These are phyloP conservation scores for Daedaleopsis nitida DNA, from an alignment of 768 basidiomycete genomes.

Conservation along the genomic window DNA sequence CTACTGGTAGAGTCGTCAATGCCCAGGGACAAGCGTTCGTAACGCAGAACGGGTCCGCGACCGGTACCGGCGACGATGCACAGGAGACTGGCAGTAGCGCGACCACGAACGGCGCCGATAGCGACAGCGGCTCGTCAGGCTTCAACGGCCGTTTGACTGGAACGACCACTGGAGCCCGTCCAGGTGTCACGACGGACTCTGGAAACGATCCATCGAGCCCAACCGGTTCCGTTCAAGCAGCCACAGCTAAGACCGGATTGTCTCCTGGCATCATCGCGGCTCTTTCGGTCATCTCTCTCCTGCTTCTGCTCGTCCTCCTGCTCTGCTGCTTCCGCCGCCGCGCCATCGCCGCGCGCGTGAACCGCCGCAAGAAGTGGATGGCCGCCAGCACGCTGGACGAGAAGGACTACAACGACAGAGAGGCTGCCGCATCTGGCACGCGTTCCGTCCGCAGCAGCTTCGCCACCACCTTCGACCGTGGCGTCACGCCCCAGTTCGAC, in stretches of 20 bases:
- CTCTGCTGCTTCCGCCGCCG: slow-evolving; percentile 51
- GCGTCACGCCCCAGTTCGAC: slow-evolving; percentile 1
- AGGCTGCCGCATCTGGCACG: neutral
- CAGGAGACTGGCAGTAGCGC: slow-evolving; percentile 1
- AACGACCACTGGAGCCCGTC: neutral
- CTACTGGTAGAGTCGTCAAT: slow-evolving; percentile 7
- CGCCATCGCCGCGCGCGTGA: slow-evolving; percentile 41
- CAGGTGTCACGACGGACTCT: slow-evolving; percentile 2
- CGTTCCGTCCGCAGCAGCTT: slow-evolving; percentile 58
- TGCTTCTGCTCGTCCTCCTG: slow-evolving; percentile 37
- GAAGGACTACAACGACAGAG: slow-evolving; percentile 22
- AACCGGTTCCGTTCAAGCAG: slow-evolving; percentile 1
- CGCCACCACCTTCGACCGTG: slow-evolving; percentile 50
- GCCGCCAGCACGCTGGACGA: slow-evolving; percentile 28
- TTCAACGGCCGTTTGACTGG: neutral
- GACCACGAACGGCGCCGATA: neutral
- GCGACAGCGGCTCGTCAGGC: neutral
- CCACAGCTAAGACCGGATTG: slow-evolving; percentile 29
- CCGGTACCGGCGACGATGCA: slow-evolving; percentile 2
- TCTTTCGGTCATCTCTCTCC: slow-evolving; percentile 36
- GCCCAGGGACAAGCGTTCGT: slow-evolving; percentile 17
- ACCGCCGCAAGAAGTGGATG: slow-evolving; percentile 51
- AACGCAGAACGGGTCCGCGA: neutral
- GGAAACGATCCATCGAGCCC: slow-evolving; percentile 6
- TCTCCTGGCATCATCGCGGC: slow-evolving; percentile 52